Evolutionary conservation across 2,329 filamentous ascomycete genomes (phyloP), one percentile per base, ranked within the genome.

Genomic region (Keithomyces neogunnii): DNA sequence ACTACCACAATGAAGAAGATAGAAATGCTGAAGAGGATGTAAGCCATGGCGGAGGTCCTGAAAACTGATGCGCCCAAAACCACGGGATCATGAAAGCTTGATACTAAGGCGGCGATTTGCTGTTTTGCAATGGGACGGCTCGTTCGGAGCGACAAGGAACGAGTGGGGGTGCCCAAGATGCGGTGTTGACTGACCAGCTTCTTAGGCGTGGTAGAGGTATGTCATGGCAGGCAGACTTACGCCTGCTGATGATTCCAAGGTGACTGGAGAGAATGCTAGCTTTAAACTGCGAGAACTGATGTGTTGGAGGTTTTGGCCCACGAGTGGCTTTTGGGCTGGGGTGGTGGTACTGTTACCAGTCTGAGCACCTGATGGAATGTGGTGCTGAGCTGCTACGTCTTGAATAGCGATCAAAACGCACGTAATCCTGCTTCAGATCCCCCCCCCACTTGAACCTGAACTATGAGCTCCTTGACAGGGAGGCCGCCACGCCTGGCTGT

Each of bases 11-110:
- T 76, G 64, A 87, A 77, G 60, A 85, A 68, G 66, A 96, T 79
- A 63, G 81, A 82, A 57, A 91, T 67, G 60, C 81, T 83, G 73
- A 90, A 95, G 72, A 95, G 81, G 57, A 95, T 66, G 73, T 91
- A 93, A 56, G 73, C 77, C 89, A 95, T 95, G 60, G 70, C 66
- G 61, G 45, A 42, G 39, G 38, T 19, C 10, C 40, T 30, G 40
- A 19, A 10, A 13, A 30, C 40, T 44, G n/a, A 44, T 44, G 28
- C 28, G 40, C 28, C 8, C 40, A 19, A 29, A 44, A 30, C 9
- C 30, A 28, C 30, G 30, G 11, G 26, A 19, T 13, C 11, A 30
- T 5, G n/a, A 29, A 19, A 33, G 31, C 32, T 43, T 33, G 43
- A 45, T 33, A 10, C 9, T 10, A 13, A 50, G 36, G 29, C 13